Evolutionary conservation across 2,329 filamentous ascomycete genomes (phyloP).

Genomic region (Phialophora expanda): DNA sequence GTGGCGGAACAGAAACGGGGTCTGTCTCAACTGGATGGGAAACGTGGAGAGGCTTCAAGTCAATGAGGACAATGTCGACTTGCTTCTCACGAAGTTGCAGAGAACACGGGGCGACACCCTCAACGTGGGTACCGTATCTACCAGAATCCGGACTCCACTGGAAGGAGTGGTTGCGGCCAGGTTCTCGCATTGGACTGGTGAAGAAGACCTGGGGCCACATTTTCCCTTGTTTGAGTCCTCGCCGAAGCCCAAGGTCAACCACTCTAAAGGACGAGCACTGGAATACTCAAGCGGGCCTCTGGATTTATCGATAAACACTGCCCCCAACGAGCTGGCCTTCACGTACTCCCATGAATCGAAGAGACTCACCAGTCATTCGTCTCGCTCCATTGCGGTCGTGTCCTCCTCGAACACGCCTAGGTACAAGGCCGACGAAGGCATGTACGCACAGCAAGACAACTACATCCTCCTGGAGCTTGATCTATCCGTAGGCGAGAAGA

Average conservation of each 20-base stretch:
- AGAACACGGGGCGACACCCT: conserved; percentile 48
- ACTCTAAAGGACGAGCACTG: conserved; percentile 41
- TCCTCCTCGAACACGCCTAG: conserved; percentile 44
- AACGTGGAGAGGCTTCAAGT: conserved; percentile 47
- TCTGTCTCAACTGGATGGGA: conserved; percentile 49
- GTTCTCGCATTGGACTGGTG: conserved; percentile 25
- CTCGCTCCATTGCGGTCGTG: conserved; percentile 49
- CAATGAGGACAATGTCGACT: conserved; percentile 43
- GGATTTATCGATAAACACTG: conserved; percentile 44
- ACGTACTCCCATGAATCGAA: conserved; percentile 29
- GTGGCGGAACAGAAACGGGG: conserved; percentile 44
- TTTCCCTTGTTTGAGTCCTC: conserved; percentile 34
- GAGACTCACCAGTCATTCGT: conserved; percentile 48
- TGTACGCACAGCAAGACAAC: conserved; percentile 47
- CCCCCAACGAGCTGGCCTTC: conserved; percentile 46
- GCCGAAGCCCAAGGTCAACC: conserved; percentile 42
- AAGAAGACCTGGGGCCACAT: conserved; percentile 19
- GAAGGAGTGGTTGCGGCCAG: conserved; percentile 17
- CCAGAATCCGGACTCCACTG: conserved; percentile 11
- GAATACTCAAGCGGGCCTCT: conserved; percentile 45
- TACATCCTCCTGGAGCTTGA: conserved; percentile 49
- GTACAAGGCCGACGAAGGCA: conserved; percentile 44
- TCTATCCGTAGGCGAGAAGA: conserved; percentile 56
- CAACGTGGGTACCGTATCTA: conserved; percentile 19
- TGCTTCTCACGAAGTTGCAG: conserved; percentile 48